Evolutionary conservation across 129 eudicot genomes (phyloP).

Genomic region (Heracleum sosnowskyi): DNA sequence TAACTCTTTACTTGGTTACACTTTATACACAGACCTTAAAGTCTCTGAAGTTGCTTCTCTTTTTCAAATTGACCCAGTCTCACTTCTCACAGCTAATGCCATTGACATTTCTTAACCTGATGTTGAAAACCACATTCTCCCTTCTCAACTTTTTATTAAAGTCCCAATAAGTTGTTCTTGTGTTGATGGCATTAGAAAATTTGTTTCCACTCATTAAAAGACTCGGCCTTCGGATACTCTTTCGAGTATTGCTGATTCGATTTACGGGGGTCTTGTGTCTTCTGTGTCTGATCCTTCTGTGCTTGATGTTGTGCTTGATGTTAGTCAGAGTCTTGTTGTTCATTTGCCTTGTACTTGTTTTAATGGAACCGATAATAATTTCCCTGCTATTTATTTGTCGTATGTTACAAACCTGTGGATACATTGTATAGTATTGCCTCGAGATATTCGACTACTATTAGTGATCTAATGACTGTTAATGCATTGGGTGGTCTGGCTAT

Average conservation of each 20-base stretch:
- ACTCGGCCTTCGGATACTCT: constrained; percentile 82
- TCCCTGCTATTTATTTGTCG: constrained; percentile 78
- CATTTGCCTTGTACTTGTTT: constrained; percentile 95
- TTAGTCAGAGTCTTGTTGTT: constrained; percentile 51
- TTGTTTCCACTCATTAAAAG: constrained; percentile 52
- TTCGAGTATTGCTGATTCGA: constrained; percentile 47
- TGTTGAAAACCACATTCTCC: constrained; percentile 88
- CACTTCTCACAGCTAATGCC: constrained; percentile 66
- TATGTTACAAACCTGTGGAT: constrained; percentile 73
- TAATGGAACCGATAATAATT: constrained; percentile 63
- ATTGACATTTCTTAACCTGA: constrained; percentile 76
- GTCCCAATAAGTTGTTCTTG: constrained; percentile 77
- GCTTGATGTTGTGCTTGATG: constrained; percentile 71
- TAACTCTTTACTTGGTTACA: constrained; percentile 70
- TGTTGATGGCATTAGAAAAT: constrained; percentile 77
- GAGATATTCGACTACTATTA: constrained; percentile 59
- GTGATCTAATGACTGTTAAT: constrained; percentile 86
- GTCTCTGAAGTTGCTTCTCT: constrained; percentile 85
- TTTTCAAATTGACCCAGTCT: constrained; percentile 72
- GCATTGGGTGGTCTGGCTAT: constrained; percentile 62
- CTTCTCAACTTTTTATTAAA: constrained; percentile 60
- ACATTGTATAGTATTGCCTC: constrained; percentile 59
- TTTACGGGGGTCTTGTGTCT: constrained; percentile 83
- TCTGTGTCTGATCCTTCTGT: constrained; percentile 55
- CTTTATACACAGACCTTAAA: constrained; percentile 88